Percentiles rank a stretch among this genome's conserved stretches.
These are phyloP conservation scores for Apiotrichum sp. DNA, from an alignment of 1,284 basidiomycete genomes.

Conservation along the genomic window DNA sequence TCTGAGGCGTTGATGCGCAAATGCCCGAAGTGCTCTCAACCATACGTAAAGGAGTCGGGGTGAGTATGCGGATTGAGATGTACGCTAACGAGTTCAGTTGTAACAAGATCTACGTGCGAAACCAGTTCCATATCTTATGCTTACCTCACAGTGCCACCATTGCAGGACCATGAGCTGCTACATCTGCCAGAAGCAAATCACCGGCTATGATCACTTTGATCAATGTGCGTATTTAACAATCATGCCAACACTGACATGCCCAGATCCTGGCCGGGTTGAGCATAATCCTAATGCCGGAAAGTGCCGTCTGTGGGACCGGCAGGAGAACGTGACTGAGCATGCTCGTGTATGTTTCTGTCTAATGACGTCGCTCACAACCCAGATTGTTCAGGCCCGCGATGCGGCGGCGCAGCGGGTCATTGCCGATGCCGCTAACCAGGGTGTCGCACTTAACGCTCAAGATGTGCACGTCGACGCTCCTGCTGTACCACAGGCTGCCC, in stretches of 20 bases:
- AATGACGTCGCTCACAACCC: not conserved
- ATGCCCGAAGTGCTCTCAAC: conserved; percentile 55
- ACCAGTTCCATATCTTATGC: conserved; percentile 31
- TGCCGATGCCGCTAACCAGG: not conserved
- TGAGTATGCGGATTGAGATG: conserved; percentile 43
- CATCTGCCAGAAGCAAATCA: conserved; percentile 62
- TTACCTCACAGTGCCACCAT: conserved; percentile 51
- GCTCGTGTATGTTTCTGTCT: conserved; percentile 54
- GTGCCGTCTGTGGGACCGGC: conserved; percentile 59
- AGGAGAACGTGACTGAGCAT: conserved; percentile 20
- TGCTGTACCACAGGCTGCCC: conserved; percentile 15
- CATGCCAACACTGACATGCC: not conserved
- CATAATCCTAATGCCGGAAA: not conserved
- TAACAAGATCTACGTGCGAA: conserved; percentile 63
- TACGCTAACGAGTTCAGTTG: conserved; percentile 13
- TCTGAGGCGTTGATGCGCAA: conserved; percentile 73
- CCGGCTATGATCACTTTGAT: conserved; percentile 66
- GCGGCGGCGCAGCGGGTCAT: not conserved
- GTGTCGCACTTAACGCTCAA: conserved; percentile 51
- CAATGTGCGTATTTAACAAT: conserved; percentile 31
- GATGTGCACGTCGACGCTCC: conserved; percentile 58
- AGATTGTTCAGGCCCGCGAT: conserved; percentile 67
- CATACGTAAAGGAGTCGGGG: conserved; percentile 43
- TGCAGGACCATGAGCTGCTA: conserved; percentile 70
- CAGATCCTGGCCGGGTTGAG: not conserved